phyloP scores from a whole-genome alignment of 1,139 yeast species.

The Petasospora fabianii region DNA sequence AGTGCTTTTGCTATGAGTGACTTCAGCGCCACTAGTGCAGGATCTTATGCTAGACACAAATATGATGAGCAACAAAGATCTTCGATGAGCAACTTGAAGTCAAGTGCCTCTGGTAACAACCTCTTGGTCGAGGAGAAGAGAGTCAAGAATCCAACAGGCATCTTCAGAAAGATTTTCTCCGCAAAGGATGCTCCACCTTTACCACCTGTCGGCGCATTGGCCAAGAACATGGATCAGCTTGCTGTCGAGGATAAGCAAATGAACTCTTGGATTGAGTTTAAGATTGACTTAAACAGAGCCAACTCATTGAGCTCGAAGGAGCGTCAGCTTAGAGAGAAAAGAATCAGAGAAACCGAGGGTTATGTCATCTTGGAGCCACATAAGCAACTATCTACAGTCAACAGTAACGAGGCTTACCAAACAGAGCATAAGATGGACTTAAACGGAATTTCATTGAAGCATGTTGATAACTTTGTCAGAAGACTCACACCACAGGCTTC shows the following conservation, averaged over 20 bases:
- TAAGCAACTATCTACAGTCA: conserved; percentile 31
- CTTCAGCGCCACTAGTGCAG: conserved; percentile 87
- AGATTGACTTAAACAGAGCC: conserved; percentile 68
- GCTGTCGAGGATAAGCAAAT: conserved; percentile 21
- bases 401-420: conserved; percentile 38
- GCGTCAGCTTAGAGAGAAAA: conserved; percentile 61
- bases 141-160: conserved; percentile 15
- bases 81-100: conserved; percentile 15
- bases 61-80: conserved; percentile 40
- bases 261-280: conserved; percentile 44
- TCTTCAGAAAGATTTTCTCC: conserved; percentile 18
- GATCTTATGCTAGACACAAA: conserved; percentile 73
- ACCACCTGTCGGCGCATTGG: conserved; percentile 24
- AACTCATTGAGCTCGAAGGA: conserved; percentile 70
- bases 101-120: conserved; percentile 26
- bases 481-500: conserved; percentile 25
- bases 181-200: conserved; percentile 27
- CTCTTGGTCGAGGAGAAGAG: conserved; percentile 23
- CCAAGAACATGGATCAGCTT: conserved; percentile 8
- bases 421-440: conserved; percentile 29
- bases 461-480: conserved; percentile 30
- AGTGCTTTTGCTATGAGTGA: conserved; percentile 48
- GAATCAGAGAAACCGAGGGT: conserved; percentile 60
- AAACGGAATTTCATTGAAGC: conserved; percentile 30
- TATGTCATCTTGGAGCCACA: conserved; percentile 30